Percentiles rank a stretch among this genome's conserved stretches.
phyloP scores from a whole-genome alignment of 805 yeast genomes.

The Dipodascopsis tothii region DNA sequence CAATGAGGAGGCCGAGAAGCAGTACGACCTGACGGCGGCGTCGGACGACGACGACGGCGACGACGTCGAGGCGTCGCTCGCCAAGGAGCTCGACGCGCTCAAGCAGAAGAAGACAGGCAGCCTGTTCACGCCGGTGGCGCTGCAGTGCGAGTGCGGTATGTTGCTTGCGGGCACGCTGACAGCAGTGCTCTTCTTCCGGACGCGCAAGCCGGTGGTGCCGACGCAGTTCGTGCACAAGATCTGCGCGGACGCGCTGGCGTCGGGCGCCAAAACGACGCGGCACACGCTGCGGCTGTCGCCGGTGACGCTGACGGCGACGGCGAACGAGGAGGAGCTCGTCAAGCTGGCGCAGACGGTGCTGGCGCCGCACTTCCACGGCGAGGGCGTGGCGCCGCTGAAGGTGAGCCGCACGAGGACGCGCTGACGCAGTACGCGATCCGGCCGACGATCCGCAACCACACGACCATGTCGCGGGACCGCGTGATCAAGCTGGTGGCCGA shows the following conservation, averaged over 20 bases:
- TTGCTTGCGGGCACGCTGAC: constrained; percentile 25
- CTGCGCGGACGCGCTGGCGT: constrained; percentile 51
- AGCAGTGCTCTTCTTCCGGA: constrained; percentile 68
- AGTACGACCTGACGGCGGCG: constrained; percentile 19
- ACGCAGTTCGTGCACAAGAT: constrained; percentile 57
- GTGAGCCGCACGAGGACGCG: neutral
- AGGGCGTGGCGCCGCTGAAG: constrained; percentile 11
- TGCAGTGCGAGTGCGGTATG: constrained; percentile 74
- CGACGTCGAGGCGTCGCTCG: constrained; percentile 22
- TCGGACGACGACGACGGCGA: constrained; percentile 27
- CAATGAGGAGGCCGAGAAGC: constrained; percentile 32
- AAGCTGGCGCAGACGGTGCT: constrained; percentile 55
- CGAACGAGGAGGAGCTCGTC: constrained; percentile 59
- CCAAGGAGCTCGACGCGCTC: constrained; percentile 44
- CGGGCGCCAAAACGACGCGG: constrained; percentile 50
- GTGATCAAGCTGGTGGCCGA: constrained; percentile 67
- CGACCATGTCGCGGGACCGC: constrained; percentile 60
- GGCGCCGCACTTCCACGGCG: constrained; percentile 57
- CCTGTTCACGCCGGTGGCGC: constrained; percentile 49
- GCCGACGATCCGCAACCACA: constrained; percentile 70
- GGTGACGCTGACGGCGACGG: constrained; percentile 63
- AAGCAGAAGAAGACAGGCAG: constrained; percentile 35
- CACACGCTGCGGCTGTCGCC: constrained; percentile 78
- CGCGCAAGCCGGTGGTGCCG: constrained; percentile 72
- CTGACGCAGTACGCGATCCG: constrained; percentile 61